These are phyloP conservation scores for Geoglossum cookeanum DNA, from an alignment of 2,329 filamentous ascomycete genomes.

Conservation along the genomic window DNA sequence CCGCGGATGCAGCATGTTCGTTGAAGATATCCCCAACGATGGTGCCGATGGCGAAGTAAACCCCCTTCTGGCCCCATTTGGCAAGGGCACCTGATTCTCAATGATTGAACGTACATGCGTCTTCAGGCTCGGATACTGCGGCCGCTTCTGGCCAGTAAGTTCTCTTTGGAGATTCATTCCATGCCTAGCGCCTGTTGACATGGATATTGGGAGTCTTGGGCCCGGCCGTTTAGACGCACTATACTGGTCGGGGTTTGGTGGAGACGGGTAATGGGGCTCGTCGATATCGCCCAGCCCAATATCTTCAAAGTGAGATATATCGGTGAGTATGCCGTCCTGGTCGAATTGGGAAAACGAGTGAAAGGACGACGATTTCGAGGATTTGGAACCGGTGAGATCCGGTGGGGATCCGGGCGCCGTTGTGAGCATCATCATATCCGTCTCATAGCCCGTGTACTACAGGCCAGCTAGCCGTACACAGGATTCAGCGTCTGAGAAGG, in stretches of 20 bases:
- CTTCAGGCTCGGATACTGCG: constrained; percentile 22
- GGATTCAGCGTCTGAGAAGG: neutral
- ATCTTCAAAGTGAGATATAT: constrained; percentile 78
- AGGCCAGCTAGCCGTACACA: neutral
- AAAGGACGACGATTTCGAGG: constrained; percentile 78
- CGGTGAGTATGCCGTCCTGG: constrained; percentile 42
- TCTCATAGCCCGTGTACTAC: constrained; percentile 6
- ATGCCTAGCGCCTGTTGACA: neutral
- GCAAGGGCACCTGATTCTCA: constrained; percentile 20
- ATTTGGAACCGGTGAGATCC: constrained; percentile 68
- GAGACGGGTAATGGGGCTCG: neutral
- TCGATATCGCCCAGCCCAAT: constrained; percentile 56
- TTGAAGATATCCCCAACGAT: neutral
- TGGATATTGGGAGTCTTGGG: neutral
- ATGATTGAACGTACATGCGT: constrained; percentile 19
- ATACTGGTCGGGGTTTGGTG: neutral
- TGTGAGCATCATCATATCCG: constrained; percentile 25
- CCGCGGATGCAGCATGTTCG: neutral
- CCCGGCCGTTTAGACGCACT: neutral
- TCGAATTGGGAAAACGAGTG: constrained; percentile 60
- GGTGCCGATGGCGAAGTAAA: constrained; percentile 20
- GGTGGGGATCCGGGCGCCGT: constrained; percentile 48
- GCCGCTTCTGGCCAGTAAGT: constrained; percentile 19
- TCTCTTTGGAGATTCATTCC: constrained; percentile 16
- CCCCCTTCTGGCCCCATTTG: constrained; percentile 21